Evolutionary conservation across 352 stramenopile species (phyloP).

Genomic region (Globisporangium canariense): DNA sequence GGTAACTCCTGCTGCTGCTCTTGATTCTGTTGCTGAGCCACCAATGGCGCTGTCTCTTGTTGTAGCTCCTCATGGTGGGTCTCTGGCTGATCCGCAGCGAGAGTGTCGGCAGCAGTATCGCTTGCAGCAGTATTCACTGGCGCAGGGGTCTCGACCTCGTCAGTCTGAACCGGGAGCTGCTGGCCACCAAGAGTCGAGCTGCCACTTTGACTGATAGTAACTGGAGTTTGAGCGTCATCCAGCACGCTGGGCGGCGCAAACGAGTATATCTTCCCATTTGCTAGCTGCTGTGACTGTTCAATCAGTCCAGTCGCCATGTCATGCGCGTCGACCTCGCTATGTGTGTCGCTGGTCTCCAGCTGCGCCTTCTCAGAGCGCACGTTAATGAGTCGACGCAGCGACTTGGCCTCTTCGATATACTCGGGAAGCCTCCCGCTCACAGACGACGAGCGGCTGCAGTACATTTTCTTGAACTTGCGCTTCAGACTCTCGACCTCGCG

Average conservation of each 20-base stretch:
- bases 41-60: background rate
- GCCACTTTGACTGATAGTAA: background rate
- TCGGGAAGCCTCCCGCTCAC: conserved; percentile 30
- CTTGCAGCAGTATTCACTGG: background rate
- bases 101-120: background rate
- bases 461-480: conserved; percentile 77
- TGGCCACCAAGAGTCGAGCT: background rate
- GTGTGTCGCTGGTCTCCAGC: conserved; percentile 32
- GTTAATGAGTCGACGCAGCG: conserved; percentile 45
- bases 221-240: background rate
- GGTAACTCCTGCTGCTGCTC: background rate
- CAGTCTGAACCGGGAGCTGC: background rate
- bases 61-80: background rate
- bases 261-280: background rate
- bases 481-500: conserved; percentile 61
- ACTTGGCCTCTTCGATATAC: conserved; percentile 52
- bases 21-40: background rate
- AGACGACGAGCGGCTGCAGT: conserved; percentile 31
- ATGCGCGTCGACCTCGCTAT: conserved; percentile 27
- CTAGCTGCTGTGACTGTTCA: background rate
- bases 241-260: background rate
- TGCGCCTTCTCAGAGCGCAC: conserved; percentile 36
- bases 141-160: background rate
- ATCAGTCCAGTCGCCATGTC: conserved; percentile 6
- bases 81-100: background rate